These are phyloP conservation scores for Globisporangium cederbergense DNA, from an alignment of 352 stramenopile species.

Conservation along the genomic window DNA sequence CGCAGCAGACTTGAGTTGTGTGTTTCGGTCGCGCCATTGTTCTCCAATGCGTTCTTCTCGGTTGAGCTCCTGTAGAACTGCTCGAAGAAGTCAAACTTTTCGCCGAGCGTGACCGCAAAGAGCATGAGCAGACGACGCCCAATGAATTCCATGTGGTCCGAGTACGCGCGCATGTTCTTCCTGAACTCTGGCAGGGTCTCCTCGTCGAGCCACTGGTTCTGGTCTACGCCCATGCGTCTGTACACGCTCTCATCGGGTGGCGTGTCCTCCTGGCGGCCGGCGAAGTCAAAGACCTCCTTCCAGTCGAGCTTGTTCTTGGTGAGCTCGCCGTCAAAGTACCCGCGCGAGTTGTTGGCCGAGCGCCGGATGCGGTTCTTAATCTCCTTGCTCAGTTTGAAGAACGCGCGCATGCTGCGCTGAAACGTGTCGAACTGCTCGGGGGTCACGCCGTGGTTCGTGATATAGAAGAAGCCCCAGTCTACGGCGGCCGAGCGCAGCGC, in stretches of 20 bases:
- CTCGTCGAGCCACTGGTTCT: slow-evolving; percentile 83
- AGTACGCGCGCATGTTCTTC: slow-evolving; percentile 24
- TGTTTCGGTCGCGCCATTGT: slow-evolving; percentile 24
- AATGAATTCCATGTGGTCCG: slow-evolving; percentile 36
- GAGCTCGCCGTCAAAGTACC: slow-evolving; percentile 93
- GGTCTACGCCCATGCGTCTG: slow-evolving; percentile 64
- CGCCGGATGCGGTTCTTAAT: slow-evolving; percentile 61
- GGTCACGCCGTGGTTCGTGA: slow-evolving; percentile 78
- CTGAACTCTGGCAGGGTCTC: slow-evolving; percentile 57
- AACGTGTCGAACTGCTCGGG: slow-evolving; percentile 51
- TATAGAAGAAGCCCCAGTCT: slow-evolving; percentile 93
- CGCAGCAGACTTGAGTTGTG: slow-evolving; percentile 29
- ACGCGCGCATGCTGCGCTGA: slow-evolving; percentile 61
- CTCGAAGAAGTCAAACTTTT: slow-evolving; percentile 28
- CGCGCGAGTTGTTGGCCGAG: slow-evolving; percentile 75
- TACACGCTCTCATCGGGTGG: slow-evolving; percentile 31
- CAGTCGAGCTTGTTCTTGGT: slow-evolving; percentile 93
- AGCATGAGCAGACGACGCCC: slow-evolving; percentile 30
- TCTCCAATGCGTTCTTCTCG: slow-evolving; percentile 41
- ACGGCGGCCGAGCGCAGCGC: slow-evolving; percentile 49
- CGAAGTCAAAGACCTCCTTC: slow-evolving; percentile 88
- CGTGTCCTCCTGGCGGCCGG: slow-evolving; percentile 35
- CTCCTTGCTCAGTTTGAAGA: slow-evolving; percentile 79
- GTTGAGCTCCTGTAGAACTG: slow-evolving; percentile 26
- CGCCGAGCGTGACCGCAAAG: slow-evolving; percentile 30